Evolutionary conservation across 2,329 filamentous ascomycete species (phyloP), one percentile per base, ranked within the genome.

Genomic region (Talaromyces sp.): DNA sequence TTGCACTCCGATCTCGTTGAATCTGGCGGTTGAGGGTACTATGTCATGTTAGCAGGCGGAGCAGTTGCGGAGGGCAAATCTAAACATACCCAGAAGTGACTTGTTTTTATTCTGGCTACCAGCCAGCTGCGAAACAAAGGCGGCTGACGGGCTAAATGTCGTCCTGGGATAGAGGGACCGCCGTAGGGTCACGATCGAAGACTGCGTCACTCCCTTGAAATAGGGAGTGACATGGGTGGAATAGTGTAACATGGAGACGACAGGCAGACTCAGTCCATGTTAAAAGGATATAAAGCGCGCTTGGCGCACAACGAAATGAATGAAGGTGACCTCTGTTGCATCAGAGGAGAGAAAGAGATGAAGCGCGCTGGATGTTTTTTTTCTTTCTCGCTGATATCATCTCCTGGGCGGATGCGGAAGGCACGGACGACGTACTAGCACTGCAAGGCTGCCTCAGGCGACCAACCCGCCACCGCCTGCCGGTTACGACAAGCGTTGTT

Each of bases 1-100:
- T 77, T 99, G 95, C 44, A 99, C 91, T 58, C 91, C 92, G 69
- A 99, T 93, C 67, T 96, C 90, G 77, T 96, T 99, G 80, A 89
- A 91, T 66, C 95, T 87, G 55, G 91, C 81, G 61, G 83, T 77
- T 4, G 77, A 73, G 19, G 73, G 71, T 25, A 78, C 76, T 36
- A 63, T 28, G 4, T n/a, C 8, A 15, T 42, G 11, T 62, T 59
- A 62, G 52, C 33, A 36, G 28, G 17, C 42, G 30, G 4, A 28
- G 30, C n/a, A 25, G 9, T 52, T 7, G 15, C 32, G 9, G 11
- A 5, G n/a, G n/a, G 9, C 1, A 42, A 11, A 17, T 36, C 2
- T 15, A 49, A 13, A 61, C 61, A 42, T 65, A 76, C 74, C 69
- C 30, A 69, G 69, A 52, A 76, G 70, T 8, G 71, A 69, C 47